phyloP scores from a whole-genome alignment of 495 filamentous ascomycete genomes.

The Pseudomonodictys pantanalensis region DNA sequence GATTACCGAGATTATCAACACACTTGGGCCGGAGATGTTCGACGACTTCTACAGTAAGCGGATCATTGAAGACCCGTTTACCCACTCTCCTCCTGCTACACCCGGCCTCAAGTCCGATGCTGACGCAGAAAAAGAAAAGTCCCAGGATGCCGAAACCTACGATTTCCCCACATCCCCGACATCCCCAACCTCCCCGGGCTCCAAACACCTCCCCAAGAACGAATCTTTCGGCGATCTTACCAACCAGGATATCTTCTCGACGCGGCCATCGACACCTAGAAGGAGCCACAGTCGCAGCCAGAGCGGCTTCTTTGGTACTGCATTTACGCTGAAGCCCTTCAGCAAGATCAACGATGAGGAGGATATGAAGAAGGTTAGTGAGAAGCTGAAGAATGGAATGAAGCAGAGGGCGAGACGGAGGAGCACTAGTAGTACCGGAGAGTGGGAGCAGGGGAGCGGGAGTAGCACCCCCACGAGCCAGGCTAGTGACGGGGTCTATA shows the following conservation, averaged over 20 bases:
- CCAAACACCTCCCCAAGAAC: conserved; percentile 69
- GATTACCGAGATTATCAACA: conserved; percentile 90
- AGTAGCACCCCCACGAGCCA: neutral
- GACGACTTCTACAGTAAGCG: conserved; percentile 88
- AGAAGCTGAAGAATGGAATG: conserved; percentile 86
- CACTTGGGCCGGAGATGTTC: conserved; percentile 92
- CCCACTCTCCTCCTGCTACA: conserved; percentile 35
- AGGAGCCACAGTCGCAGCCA: conserved; percentile 67
- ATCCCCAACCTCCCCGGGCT: neutral
- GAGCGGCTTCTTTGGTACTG: conserved; percentile 59
- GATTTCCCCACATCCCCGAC: conserved; percentile 18
- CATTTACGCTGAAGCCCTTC: conserved; percentile 68
- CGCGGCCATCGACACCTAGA: conserved; percentile 68
- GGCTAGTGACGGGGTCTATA: neutral
- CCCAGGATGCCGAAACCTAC: conserved; percentile 15
- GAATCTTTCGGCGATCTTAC: conserved; percentile 89
- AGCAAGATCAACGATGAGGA: conserved; percentile 70
- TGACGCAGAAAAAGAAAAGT: too few relatives aligned
- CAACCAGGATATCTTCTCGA: conserved; percentile 83
- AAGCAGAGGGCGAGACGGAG: conserved; percentile 73
- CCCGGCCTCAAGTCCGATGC: conserved; percentile 1
- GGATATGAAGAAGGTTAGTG: conserved; percentile 75
- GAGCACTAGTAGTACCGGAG: conserved; percentile 59
- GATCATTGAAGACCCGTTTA: conserved; percentile 66
- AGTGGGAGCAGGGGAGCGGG: conserved; percentile 40